Percentiles rank a stretch among this genome's conserved stretches.
Conservation (phyloP, 78 protist species). For the Cyanophora paradoxa region DNA sequence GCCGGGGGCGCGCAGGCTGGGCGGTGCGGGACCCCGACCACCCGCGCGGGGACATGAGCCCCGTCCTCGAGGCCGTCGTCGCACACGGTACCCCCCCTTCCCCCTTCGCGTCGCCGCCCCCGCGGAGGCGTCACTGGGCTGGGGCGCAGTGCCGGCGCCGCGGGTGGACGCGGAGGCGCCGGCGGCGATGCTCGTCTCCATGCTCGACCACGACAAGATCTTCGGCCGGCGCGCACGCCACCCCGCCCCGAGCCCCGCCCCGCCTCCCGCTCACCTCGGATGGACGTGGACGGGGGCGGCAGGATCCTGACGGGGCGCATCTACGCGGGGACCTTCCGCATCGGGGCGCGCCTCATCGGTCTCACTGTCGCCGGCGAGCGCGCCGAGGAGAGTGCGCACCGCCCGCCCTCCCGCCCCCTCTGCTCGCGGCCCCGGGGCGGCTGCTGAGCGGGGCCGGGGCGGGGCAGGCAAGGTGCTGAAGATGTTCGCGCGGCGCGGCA, state of each 20-base stretch:
- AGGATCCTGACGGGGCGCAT: slow-evolving; percentile 69
- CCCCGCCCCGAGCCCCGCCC: not conserved
- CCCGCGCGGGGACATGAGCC: slow-evolving; percentile 39
- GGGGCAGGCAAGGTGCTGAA: slow-evolving; percentile 41
- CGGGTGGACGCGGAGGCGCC: too few species aligned
- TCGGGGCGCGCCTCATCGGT: slow-evolving; percentile 47
- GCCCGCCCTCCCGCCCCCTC: not conserved
- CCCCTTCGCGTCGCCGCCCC: not conserved
- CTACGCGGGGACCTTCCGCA: slow-evolving; percentile 45
- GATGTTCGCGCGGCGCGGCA: slow-evolving; percentile 57
- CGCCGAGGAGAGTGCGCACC: too few species aligned
- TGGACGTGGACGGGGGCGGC: too few species aligned
- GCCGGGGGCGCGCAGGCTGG: too few species aligned
- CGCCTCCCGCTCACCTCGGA: not conserved
- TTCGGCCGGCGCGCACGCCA: slow-evolving; percentile 44
- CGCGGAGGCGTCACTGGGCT: too few species aligned
- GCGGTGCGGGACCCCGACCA: slow-evolving; percentile 25
- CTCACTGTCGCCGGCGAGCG: too few species aligned
- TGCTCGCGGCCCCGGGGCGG: not conserved
- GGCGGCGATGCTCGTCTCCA: slow-evolving; percentile 66
- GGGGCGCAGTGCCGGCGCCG: too few species aligned
- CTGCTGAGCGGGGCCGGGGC: not conserved
- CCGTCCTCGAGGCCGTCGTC: slow-evolving; percentile 69
- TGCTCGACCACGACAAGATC: slow-evolving; percentile 58
- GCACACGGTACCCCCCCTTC: slow-evolving; percentile 33